Evolutionary conservation across 2,329 filamentous ascomycete species (phyloP).

Genomic region (Dactylellina haptotyla): DNA sequence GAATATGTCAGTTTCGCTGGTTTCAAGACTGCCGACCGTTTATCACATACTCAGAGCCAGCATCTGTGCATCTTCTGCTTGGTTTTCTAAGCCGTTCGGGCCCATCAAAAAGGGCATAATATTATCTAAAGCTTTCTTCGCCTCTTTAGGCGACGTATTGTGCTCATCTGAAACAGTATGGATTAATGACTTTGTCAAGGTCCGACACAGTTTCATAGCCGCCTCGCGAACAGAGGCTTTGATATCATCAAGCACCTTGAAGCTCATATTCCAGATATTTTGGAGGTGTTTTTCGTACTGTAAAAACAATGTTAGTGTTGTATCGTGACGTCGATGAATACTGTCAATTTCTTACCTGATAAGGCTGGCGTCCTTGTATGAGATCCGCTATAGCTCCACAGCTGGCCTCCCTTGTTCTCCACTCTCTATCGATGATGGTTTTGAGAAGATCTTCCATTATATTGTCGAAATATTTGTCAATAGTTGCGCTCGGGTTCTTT

Average conservation of each 20-base stretch:
- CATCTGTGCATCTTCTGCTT: slow-evolving; percentile 83
- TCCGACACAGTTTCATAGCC: slow-evolving; percentile 82
- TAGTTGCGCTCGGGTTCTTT: slow-evolving; percentile 79
- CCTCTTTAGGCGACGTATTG: slow-evolving; percentile 56
- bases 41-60: slow-evolving; percentile 69
- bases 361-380: slow-evolving; percentile 75
- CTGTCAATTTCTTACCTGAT: slow-evolving; percentile 9
- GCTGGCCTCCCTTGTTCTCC: slow-evolving; percentile 90
- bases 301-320: slow-evolving; percentile 46
- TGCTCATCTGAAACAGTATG: slow-evolving; percentile 63
- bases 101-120: slow-evolving; percentile 91
- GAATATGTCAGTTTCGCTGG: background rate
- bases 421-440: slow-evolving; percentile 88
- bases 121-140: slow-evolving; percentile 73
- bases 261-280: slow-evolving; percentile 83
- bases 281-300: slow-evolving; percentile 85
- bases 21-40: slow-evolving; percentile 9
- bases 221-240: slow-evolving; percentile 87
- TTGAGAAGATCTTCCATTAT: slow-evolving; percentile 89
- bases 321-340: slow-evolving; percentile 61
- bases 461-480: slow-evolving; percentile 83
- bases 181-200: slow-evolving; percentile 84
- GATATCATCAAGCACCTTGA: slow-evolving; percentile 95
- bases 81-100: slow-evolving; percentile 86
- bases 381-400: slow-evolving; percentile 90